A percentile compares a stretch with the other conserved stretches of the same genome.
Conservation (phyloP, 352 stramenopile genomes). For the Globisporangium nodosum region DNA sequence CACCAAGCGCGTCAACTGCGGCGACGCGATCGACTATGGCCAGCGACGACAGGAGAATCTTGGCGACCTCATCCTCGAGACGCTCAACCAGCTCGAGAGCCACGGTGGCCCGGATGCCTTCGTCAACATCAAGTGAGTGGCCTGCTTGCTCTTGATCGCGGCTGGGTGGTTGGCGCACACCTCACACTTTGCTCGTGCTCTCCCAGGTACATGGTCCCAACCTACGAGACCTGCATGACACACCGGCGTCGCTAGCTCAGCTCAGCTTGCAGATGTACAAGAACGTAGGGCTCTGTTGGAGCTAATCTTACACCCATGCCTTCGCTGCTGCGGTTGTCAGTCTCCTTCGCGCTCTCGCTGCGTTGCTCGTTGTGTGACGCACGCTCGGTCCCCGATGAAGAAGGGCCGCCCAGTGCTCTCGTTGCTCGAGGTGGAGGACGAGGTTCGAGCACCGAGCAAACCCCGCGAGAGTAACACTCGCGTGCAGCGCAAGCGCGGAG, state of each 20-base stretch:
- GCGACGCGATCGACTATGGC: constrained; percentile 91
- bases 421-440: constrained; percentile 15
- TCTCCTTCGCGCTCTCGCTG: not conserved
- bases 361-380: too few relatives aligned
- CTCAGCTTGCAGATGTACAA: not conserved
- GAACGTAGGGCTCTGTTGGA: not conserved
- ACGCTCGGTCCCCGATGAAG: constrained; percentile 4
- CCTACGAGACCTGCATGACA: constrained; percentile 90
- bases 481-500: constrained; percentile 7
- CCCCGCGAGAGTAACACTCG: not conserved
- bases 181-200: not conserved
- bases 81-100: constrained; percentile 85
- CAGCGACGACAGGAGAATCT: constrained; percentile 87
- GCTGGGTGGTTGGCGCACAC: not conserved
- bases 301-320: not conserved
- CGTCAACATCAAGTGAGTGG: constrained; percentile 90
- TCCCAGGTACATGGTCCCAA: constrained; percentile 92
- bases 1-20: constrained; percentile 89
- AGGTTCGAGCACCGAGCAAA: constrained; percentile 10
- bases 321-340: not conserved
- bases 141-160: not conserved
- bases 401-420: constrained; percentile 15
- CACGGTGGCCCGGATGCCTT: constrained; percentile 84
- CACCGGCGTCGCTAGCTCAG: constrained; percentile 4
- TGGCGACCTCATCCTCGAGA: constrained; percentile 87